Base-by-base conservation (phyloP, 768 basidiomycete genomes). In the Lactifluus hygrophoroides region DNA sequence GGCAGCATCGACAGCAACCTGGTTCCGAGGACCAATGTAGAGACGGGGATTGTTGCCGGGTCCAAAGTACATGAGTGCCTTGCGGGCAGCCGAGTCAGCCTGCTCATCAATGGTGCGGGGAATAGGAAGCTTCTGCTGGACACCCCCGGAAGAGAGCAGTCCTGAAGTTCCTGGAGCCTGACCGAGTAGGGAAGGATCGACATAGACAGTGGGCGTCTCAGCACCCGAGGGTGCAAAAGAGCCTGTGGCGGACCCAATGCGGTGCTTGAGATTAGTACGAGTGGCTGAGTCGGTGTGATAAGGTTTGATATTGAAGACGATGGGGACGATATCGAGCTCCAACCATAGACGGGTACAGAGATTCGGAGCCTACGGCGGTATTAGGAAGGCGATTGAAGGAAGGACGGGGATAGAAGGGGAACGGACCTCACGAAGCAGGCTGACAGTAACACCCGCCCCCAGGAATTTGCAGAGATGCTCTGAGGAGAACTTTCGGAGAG, bases 381-480 rank as follows among this genome's bases (percentile, higher is more conserved):
- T 61, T 47, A 60, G 51, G 40, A 54, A 70, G 55, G 46, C 60
- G 27, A 56, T 28, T 13, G 16, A 42, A 55, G 14, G 16, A 42
- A 55, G 14, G 25, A 56, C 13, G 42, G 34, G 10, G n/a, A n/a
- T 40, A 49, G 52, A 54, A 50, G 30, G 23, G 34, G 51, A n/a
- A 64, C 68, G 40, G 53, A 85, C 86, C 76, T 89, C 87, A 66
- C 78, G 80, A 65, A 90, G 76, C 58, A 93, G 76, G 25, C 74
- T 68, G 52, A 89, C 71, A 40, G 90, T 88, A 56, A 93, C 79
- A 65, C 90, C 90, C 5, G 86, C 85, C 64, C 88, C 88, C 61
- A 91, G 77, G 76, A 92, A 90, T 75, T 91, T 90, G 80, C 88
- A 87, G 23, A 90, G 71, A 69, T 92, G 90, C 64, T 86, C 85